A percentile compares a stretch with the other conserved stretches of the same genome.
Evolutionary conservation across 108 stramenopile species (phyloP).

Genomic region (Asterionellopsis glacialis): DNA sequence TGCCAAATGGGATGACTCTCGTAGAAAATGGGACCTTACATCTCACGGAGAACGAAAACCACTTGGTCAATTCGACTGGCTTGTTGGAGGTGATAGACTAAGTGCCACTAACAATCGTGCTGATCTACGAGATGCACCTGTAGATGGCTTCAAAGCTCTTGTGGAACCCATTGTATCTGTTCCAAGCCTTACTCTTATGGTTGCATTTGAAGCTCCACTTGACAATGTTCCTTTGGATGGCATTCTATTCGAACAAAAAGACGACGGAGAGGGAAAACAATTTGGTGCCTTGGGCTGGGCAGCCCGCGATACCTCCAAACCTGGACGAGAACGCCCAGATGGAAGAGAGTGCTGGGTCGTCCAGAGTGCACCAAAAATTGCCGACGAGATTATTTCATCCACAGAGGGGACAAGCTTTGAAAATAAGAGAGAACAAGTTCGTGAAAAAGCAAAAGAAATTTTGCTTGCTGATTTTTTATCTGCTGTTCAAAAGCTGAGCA

Average conservation of each 20-base stretch:
- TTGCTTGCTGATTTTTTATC: slow-evolving; percentile 16
- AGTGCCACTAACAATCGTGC: slow-evolving; percentile 11
- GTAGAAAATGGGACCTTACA: slow-evolving; percentile 10
- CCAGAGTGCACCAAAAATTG: slow-evolving; percentile 18
- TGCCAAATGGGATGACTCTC: neutral
- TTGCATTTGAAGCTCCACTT: slow-evolving; percentile 16
- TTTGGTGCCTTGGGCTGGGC: slow-evolving; percentile 24
- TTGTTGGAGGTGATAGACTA: slow-evolving; percentile 26
- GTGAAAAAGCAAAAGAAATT: slow-evolving; percentile 7
- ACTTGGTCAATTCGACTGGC: slow-evolving; percentile 28
- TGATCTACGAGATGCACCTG: slow-evolving; percentile 13
- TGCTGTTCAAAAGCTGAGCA: neutral
- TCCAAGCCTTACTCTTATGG: slow-evolving; percentile 17
- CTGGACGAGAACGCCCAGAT: slow-evolving; percentile 22
- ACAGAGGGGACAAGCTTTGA: neutral
- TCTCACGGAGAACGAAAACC: slow-evolving; percentile 7
- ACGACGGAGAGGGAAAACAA: neutral
- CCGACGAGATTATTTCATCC: neutral
- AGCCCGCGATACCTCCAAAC: slow-evolving; percentile 33
- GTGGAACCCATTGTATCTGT: slow-evolving; percentile 14
- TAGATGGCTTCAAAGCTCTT: slow-evolving; percentile 6
- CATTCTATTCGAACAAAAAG: slow-evolving; percentile 10
- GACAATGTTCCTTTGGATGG: slow-evolving; percentile 14
- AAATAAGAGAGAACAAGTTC: slow-evolving; percentile 4
- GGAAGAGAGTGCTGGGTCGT: slow-evolving; percentile 29